These are phyloP conservation scores for Huntiella abstrusa DNA, from an alignment of 2,329 filamentous ascomycete genomes.

Conservation along the genomic window DNA sequence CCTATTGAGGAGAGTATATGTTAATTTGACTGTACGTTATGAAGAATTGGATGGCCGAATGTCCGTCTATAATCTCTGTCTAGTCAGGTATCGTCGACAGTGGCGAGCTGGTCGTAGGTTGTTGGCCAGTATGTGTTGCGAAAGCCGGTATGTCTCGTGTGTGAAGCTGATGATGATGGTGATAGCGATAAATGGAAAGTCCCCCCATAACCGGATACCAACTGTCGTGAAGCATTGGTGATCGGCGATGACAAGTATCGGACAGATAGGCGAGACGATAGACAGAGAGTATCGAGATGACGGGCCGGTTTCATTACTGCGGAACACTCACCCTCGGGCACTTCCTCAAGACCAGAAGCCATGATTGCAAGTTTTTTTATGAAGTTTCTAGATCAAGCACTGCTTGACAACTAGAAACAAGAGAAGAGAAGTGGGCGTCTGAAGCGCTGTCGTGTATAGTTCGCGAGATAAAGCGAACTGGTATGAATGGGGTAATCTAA, in stretches of 20 bases:
- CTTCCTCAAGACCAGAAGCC: conserved; percentile 97
- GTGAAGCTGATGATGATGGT: neutral
- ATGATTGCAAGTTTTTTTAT: conserved; percentile 59
- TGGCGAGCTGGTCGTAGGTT: neutral
- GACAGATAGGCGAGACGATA: neutral
- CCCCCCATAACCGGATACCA: no score
- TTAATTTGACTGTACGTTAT: no score
- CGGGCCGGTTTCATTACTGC: neutral
- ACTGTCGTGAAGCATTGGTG: no score
- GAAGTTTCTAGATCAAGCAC: conserved; percentile 54
- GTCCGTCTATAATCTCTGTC: neutral
- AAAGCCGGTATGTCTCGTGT: no score
- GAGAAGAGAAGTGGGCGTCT: conserved; percentile 19
- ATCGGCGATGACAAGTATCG: no score
- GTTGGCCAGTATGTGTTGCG: no score
- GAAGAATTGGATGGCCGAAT: neutral
- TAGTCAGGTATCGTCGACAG: neutral
- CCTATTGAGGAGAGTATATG: conserved; percentile 28
- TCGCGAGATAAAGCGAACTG: conserved; percentile 9
- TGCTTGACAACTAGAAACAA: conserved; percentile 51
- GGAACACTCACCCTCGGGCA: conserved; percentile 62
- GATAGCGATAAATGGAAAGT: neutral
- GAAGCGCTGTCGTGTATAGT: conserved; percentile 20
- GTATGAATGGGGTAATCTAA: conserved; percentile 19
- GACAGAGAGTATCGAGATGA: neutral